Percentiles rank a stretch among this genome's conserved stretches.
Conservation (phyloP, 1,139 yeast species). For the Nadsonia starkeyi-henricii region DNA sequence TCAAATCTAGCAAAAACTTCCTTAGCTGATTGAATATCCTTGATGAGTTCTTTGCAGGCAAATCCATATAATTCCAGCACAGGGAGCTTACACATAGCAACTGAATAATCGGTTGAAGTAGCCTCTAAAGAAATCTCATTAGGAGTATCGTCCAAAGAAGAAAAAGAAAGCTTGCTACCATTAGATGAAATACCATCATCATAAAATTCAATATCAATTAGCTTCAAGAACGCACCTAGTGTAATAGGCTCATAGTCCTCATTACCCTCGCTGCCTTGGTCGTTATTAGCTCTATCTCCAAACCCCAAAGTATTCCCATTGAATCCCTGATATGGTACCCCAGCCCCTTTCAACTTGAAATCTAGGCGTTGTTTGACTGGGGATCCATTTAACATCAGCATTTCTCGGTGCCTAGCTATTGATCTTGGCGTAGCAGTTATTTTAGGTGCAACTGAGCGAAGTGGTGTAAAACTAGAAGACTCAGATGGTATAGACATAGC, state of each 20-base stretch:
- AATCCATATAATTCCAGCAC: constrained; percentile 21
- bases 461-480: background rate
- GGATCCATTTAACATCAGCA: background rate
- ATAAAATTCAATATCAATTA: background rate
- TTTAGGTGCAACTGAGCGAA: background rate
- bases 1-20: constrained; percentile 32
- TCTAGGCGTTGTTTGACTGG: background rate
- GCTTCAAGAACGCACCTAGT: background rate
- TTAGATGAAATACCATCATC: background rate
- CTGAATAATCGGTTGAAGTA: background rate
- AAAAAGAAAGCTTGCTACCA: background rate
- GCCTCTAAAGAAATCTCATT: background rate
- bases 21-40: constrained; percentile 33
- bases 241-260: background rate
- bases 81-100: constrained; percentile 14
- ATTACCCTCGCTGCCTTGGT: background rate
- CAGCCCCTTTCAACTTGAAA: too few relatives aligned
- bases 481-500: background rate
- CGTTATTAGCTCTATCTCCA: too few relatives aligned
- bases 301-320: too few relatives aligned
- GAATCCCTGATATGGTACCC: too few relatives aligned
- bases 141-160: background rate
- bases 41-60: constrained; percentile 37
- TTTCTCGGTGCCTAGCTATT: background rate
- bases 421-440: background rate